Base-by-base conservation (phyloP, 139 green algal species). In the Chlorella vulgaris region DNA sequence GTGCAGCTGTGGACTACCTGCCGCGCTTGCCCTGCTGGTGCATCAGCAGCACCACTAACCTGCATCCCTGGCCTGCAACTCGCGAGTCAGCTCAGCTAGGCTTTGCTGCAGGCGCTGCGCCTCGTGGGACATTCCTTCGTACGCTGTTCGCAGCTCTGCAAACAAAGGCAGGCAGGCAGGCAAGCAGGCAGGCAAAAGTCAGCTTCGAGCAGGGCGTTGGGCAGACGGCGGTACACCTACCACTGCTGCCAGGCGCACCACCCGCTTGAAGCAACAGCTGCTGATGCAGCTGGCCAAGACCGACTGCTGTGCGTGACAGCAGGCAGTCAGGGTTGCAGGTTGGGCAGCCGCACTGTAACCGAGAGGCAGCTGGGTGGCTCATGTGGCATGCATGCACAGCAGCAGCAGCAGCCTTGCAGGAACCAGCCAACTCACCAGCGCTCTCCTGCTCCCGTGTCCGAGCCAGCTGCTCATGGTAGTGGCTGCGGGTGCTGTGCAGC, bases 81-180 rank as follows among this genome's bases (percentile, higher is more conserved):
- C 73, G 1, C 73, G 73, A 2, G 73, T 79, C 0, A 79, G 53
- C 53, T 79, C 73, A 8, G 78, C 58, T 28, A 88, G 81, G 10
- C 51, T 88, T 81, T 84, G 90, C 83, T 88, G 85, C 65, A 89
- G 81, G 67, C 86, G 86, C 66, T 74, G 76, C 33, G 86, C 85
- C 58, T 94, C 90, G 26, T 76, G 65, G 15, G 86, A 88, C 69
- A 95, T 86, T 26, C 66, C 81, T 83, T 93, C 82, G 55, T 91
- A 94, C 6, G 86, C 88, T 0, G 50, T 67, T 39, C 86, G 80
- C 69, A 92, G 68, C 75, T 95, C 87, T 78, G 73, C 73, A 3
- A 53, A 18, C 4, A 51, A 29, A 3, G 33, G 47, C 47, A 10
- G 47, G 15, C 15, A 10, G 10, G 10, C 15, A 58, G 47, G 47